Evolutionary conservation across 176 grass and related monocot genomes (phyloP), one percentile per base, ranked within the genome.

Genomic region (Ensete glaucum): DNA sequence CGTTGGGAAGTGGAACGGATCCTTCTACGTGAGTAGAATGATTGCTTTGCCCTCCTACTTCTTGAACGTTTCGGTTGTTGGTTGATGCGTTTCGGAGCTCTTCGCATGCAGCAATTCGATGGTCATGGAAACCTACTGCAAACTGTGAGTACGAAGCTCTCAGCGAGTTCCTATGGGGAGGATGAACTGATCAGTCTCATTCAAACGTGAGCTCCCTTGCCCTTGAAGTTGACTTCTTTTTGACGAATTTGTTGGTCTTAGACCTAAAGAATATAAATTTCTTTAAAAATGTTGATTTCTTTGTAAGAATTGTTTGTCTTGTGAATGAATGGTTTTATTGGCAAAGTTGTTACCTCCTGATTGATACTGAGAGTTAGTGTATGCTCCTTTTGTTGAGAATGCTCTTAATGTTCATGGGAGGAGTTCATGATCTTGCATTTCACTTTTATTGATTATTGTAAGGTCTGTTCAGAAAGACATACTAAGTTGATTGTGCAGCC

Each of bases 21-120:
- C 83, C 64, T 89, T 94, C 75, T 91, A 94, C 71, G 90, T 91
- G 65, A 54, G 69, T 81, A 12, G 3, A 9, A 11, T 53, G 34
- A 74, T 78, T 27, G 26, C 50, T 82, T 52, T 20, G 12, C 73
- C 48, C 26, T 73, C 52, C 52, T 19, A 15, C 9, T 71, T 23
- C n/a, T 48, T 64, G 9, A 76, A 12, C 15, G 8, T 82, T 2
- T 54, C 62, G 11, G 24, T 27, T 9, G 13, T 20, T 56, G 11
- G 11, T n/a, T 24, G 67, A 55, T 22, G 11, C 67, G 50, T 25
- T 86, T 76, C 26, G 72, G 29, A 9, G 14, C 15, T 11, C 14
- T 81, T 73, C 23, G 27, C 21, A 69, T 84, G 53, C 76, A 99
- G 90, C 95, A 99, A 99, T 99, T 99, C 84, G 95, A 99, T 43